Percentiles rank a stretch among this genome's conserved stretches.
Conservation (phyloP, 202 grass and related monocot genomes). For the Saccharum hybrid region DNA sequence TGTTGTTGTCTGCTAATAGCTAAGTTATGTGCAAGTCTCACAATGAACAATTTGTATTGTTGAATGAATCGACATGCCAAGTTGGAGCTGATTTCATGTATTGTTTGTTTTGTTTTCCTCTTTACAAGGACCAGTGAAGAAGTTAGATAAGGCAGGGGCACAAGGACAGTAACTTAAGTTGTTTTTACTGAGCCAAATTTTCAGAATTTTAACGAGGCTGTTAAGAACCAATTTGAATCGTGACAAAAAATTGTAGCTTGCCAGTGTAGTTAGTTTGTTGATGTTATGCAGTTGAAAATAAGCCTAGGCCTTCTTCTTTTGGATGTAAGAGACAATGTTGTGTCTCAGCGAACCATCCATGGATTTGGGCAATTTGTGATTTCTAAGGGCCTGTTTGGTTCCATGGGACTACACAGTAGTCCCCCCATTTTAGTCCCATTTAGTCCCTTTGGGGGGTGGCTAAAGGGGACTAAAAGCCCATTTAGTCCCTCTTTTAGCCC, state of each 20-base stretch:
- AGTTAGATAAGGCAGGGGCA: neutral
- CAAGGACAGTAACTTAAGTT: neutral
- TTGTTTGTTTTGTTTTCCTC: neutral
- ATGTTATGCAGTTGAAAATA: neutral
- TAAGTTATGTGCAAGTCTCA: neutral
- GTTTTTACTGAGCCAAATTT: neutral
- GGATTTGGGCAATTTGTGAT: neutral
- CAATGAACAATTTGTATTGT: neutral
- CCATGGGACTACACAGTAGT: too few species aligned
- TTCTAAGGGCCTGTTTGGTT: neutral
- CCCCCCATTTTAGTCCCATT: too few species aligned
- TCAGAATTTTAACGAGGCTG: neutral
- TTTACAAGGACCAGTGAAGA: neutral
- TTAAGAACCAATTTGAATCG: neutral
- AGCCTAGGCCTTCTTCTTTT: neutral
- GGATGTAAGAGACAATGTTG: neutral
- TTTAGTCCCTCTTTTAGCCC: too few species aligned
- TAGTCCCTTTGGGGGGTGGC: too few species aligned
- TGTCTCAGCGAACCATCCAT: neutral
- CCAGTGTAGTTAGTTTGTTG: neutral
- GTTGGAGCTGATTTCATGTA: neutral
- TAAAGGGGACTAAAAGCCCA: too few species aligned
- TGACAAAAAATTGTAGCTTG: neutral
- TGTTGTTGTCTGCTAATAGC: neutral
- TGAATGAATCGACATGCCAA: neutral